Conservation (phyloP, 768 basidiomycete genomes). For the Mycena pura region DNA sequence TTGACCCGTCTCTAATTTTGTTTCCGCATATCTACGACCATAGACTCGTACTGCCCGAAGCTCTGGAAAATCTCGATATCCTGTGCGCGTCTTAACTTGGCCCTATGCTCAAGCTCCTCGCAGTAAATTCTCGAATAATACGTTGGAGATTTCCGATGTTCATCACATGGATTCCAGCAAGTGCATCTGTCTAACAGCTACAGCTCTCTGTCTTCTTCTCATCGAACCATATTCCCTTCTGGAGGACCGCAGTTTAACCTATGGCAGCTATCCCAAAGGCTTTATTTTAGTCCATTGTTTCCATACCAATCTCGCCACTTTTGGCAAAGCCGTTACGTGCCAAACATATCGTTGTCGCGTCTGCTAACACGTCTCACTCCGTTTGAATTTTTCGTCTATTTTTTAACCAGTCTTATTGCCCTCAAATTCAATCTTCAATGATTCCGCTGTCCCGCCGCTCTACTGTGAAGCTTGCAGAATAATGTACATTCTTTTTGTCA, state of each 20-base stretch:
- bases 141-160: not conserved
- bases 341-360: not conserved
- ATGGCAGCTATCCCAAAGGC: too few species aligned
- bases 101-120: not conserved
- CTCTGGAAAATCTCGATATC: constrained; percentile 4
- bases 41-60: not conserved
- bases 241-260: too few species aligned
- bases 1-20: not conserved
- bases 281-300: too few species aligned
- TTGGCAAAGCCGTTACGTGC: too few species aligned
- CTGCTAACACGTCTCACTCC: not conserved
- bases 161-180: too few species aligned
- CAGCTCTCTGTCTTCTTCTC: too few species aligned
- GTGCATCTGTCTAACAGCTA: too few species aligned
- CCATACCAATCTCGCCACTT: too few species aligned
- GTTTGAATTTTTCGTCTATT: not conserved
- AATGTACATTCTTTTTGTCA: not conserved
- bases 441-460: too few species aligned
- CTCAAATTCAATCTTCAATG: not conserved
- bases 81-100: not conserved
- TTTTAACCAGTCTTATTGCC: not conserved
- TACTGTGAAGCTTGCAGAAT: too few species aligned
- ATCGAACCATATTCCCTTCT: too few species aligned
- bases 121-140: not conserved
- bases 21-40: not conserved